These are phyloP conservation scores for Clarireedia hainanense DNA, from an alignment of 2,329 filamentous ascomycete species.

Conservation along the genomic window DNA sequence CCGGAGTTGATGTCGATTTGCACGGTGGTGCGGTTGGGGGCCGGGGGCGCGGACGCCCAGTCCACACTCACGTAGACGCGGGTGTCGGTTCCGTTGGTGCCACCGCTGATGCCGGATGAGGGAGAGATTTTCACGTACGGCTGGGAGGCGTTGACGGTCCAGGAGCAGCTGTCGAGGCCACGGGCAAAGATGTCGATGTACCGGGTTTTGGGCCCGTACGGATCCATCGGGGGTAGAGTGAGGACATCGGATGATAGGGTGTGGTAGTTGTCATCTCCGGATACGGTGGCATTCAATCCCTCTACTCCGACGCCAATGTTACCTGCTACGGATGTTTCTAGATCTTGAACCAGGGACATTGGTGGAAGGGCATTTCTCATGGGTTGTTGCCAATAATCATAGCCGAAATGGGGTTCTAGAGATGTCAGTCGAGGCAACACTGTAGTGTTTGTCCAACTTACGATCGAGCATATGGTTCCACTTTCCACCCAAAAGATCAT, in stretches of 20 bases:
- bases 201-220: conserved; percentile 45
- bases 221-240: conserved; percentile 47
- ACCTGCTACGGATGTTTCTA: conserved; percentile 51
- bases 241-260: conserved; percentile 46
- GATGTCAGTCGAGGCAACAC: too few relatives aligned
- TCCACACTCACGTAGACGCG: conserved; percentile 49
- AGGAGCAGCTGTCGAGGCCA: conserved; percentile 44
- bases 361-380: conserved; percentile 61
- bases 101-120: conserved; percentile 41
- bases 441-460: conserved; percentile 19
- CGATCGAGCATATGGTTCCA: conserved; percentile 56
- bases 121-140: conserved; percentile 46
- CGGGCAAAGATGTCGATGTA: conserved; percentile 59
- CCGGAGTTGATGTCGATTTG: conserved; percentile 45
- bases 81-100: conserved; percentile 39
- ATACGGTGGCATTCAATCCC: conserved; percentile 57
- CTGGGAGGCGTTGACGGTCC: conserved; percentile 40
- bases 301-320: conserved; percentile 57
- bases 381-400: conserved; percentile 54
- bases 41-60: conserved; percentile 39
- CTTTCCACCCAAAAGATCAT: conserved; percentile 51
- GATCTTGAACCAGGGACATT: conserved; percentile 50
- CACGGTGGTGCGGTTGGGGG: conserved; percentile 37
- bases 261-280: conserved; percentile 59
- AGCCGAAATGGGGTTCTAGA: conserved; percentile 44